Evolutionary conservation across 441 rosid species (phyloP).

Genomic region (Dalechampia spathulata): DNA sequence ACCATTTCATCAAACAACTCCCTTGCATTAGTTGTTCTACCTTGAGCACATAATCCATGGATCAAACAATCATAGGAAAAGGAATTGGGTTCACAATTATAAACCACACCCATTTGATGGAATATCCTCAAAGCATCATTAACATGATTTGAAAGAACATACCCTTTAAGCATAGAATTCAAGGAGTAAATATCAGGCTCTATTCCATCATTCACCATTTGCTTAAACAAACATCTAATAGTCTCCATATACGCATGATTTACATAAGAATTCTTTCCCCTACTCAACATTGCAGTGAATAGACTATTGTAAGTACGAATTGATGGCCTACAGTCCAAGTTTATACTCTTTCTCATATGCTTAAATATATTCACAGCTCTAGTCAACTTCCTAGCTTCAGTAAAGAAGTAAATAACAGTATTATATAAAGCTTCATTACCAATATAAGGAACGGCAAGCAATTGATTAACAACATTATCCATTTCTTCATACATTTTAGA

Average conservation of each 20-base stretch:
- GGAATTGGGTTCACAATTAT: slow-evolving; percentile 62
- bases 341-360: slow-evolving; percentile 54
- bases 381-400: slow-evolving; percentile 70
- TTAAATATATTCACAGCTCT: slow-evolving; percentile 84
- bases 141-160: slow-evolving; percentile 76
- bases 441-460: slow-evolving; percentile 52
- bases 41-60: slow-evolving; percentile 84
- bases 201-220: slow-evolving; percentile 70
- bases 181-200: slow-evolving; percentile 74
- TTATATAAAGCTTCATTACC: slow-evolving; percentile 77
- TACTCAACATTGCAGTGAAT: slow-evolving; percentile 66
- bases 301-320: slow-evolving; percentile 71
- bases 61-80: slow-evolving; percentile 77
- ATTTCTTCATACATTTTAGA: slow-evolving; percentile 82
- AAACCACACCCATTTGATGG: slow-evolving; percentile 80
- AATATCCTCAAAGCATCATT: slow-evolving; percentile 87
- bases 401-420: slow-evolving; percentile 59
- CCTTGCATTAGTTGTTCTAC: slow-evolving; percentile 67
- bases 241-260: slow-evolving; percentile 82
- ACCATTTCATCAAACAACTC: slow-evolving; percentile 72
- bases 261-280: slow-evolving; percentile 67
- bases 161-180: slow-evolving; percentile 87
- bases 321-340: slow-evolving; percentile 63
- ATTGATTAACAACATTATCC: slow-evolving; percentile 81
- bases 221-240: slow-evolving; percentile 66